Evolutionary conservation across 768 basidiomycete genomes (phyloP).

Genomic region (Exsudoporus frostii): DNA sequence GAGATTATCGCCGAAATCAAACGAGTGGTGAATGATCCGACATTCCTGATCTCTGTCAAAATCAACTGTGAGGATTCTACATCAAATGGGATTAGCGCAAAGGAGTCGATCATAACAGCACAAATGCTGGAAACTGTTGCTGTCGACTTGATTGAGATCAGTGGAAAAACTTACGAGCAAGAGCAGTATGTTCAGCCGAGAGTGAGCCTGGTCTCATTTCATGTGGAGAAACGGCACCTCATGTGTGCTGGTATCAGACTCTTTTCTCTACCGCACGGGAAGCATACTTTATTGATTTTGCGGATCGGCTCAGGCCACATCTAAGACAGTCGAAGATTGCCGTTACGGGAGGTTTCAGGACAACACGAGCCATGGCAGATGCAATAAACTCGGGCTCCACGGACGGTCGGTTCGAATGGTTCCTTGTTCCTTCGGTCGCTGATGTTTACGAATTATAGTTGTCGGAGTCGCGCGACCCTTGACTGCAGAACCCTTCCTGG

Average conservation of each 20-base stretch:
- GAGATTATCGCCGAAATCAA: slow-evolving; percentile 46
- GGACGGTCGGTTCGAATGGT: slow-evolving; percentile 22
- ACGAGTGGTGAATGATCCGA: slow-evolving; percentile 32
- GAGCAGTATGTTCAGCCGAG: not conserved
- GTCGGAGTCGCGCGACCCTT: slow-evolving; percentile 31
- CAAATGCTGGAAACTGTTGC: slow-evolving; percentile 32
- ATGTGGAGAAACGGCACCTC: not conserved
- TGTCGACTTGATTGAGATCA: slow-evolving; percentile 42
- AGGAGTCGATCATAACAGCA: slow-evolving; percentile 33
- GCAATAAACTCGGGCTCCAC: slow-evolving; percentile 23
- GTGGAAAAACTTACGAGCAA: slow-evolving; percentile 37
- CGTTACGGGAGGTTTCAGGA: slow-evolving; percentile 33
- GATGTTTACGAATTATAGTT: slow-evolving; percentile 14
- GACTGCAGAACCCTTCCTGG: slow-evolving; percentile 30
- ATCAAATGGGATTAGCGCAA: slow-evolving; percentile 28
- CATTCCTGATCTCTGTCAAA: slow-evolving; percentile 34
- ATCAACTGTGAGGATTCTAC: slow-evolving; percentile 31
- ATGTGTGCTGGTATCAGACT: slow-evolving; percentile 4
- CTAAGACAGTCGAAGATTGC: slow-evolving; percentile 25
- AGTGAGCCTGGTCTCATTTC: slow-evolving; percentile 7
- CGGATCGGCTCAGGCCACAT: slow-evolving; percentile 26
- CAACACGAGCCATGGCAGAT: slow-evolving; percentile 26
- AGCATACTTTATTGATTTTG: slow-evolving; percentile 32
- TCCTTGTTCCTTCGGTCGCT: not conserved
- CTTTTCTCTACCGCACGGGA: slow-evolving; percentile 16